These are phyloP conservation scores for Filobasidium floriforme DNA, from an alignment of 768 basidiomycete genomes.

Conservation along the genomic window DNA sequence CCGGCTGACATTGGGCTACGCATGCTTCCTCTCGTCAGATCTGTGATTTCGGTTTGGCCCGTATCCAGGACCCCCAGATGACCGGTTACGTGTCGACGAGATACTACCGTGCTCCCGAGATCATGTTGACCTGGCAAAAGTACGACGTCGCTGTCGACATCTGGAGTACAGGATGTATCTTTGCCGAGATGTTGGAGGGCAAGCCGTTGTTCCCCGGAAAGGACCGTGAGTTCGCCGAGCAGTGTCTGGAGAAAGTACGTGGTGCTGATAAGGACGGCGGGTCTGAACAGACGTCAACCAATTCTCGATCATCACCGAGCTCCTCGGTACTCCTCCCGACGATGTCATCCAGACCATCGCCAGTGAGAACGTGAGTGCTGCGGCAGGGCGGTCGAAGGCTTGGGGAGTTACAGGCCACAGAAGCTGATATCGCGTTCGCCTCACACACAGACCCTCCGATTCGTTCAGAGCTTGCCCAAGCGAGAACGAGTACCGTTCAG, in stretches of 20 bases:
- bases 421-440: neutral
- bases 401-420: neutral
- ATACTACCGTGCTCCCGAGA: conserved; percentile 98
- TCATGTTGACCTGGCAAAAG: conserved; percentile 99
- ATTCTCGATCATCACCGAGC: conserved; percentile 98
- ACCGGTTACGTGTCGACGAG: conserved; percentile 98
- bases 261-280: neutral
- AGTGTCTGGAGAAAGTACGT: neutral
- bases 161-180: conserved; percentile 99
- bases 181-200: conserved; percentile 98
- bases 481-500: conserved; percentile 90
- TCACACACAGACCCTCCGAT: conserved; percentile 74
- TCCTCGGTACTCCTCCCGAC: conserved; percentile 96
- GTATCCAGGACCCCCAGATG: conserved; percentile 99
- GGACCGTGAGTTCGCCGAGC: conserved; percentile 80
- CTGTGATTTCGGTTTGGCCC: conserved; percentile 96
- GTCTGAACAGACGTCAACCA: conserved; percentile 80
- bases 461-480: conserved; percentile 96
- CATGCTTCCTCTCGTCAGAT: conserved; percentile 53
- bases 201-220: conserved; percentile 98
- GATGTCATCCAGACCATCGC: conserved; percentile 99
- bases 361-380: conserved; percentile 81
- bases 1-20: neutral
- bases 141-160: conserved; percentile 99
- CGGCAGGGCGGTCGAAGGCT: conserved; percentile 9